Evolutionary conservation across 2,329 filamentous ascomycete species (phyloP), one percentile per base, ranked within the genome.

Genomic region (Trichoderma sp.): DNA sequence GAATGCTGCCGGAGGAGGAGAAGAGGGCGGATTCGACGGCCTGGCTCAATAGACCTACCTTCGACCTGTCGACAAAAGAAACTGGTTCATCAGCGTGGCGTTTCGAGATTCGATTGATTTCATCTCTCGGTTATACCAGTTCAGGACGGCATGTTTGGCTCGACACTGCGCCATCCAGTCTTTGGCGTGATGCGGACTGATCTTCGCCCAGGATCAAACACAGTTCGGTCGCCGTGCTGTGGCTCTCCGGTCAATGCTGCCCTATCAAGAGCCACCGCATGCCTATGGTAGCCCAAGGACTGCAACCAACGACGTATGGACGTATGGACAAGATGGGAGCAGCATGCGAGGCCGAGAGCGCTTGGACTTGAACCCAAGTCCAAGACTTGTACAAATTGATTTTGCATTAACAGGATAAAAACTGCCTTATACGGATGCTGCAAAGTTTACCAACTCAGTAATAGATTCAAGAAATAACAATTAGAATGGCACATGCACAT

Each of bases 81-180:
- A 47, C 68, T 72, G 64, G 70, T 75, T 72, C 71, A 75, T 74
- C 69, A 77, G 75, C 75, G 75, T 64, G 75, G 75, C 75, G 75
- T 77, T 76, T 72, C 64, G 70, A 72, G 69, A 71, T 66, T 71
- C 28, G 48, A 52, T 47, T 55, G 41, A 39, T 28, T 58, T 59
- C 54, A 57, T 30, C 61, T 28, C 50, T 44, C 34, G 17, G 34
- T 39, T 52, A 59, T 52, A 59, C 28, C 45, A 43, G 21, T 24
- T 26, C 44, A 50, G 47, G 48, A 55, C 19, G 26, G 19, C 41
- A 55, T 47, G 24, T 44, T n/a, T 47, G 26, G 17, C 60, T 19
- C 28, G 21, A 50, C 60, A 39, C 44, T 55, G 41, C 34, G 43
- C 41, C 14, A 47, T 45, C 28, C 26, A 12, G 41, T 26, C 41